A percentile compares a stretch with the other conserved stretches of the same genome.
Conservation (phyloP, 768 basidiomycete genomes). For the Xerocomus brunneocitrinus region DNA sequence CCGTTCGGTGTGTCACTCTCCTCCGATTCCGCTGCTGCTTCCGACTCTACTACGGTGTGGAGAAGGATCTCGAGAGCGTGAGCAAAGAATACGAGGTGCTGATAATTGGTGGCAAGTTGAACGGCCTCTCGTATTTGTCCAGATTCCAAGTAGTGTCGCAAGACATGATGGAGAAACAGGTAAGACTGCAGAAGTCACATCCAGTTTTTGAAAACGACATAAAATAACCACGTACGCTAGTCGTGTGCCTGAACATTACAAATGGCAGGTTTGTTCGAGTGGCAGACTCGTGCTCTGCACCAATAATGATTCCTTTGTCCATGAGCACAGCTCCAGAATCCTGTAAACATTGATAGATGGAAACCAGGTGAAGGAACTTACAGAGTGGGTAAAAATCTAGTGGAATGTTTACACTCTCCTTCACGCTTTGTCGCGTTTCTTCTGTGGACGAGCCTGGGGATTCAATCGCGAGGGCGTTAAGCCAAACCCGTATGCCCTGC, state of each 20-base stretch:
- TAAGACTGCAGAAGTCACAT: constrained; percentile 59
- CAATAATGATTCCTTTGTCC: constrained; percentile 99
- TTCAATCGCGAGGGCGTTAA: constrained; percentile 93
- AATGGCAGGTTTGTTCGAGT: constrained; percentile 76
- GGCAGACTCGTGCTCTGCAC: constrained; percentile 85
- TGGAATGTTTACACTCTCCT: constrained; percentile 90
- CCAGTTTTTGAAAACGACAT: not conserved
- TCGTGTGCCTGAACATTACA: constrained; percentile 87
- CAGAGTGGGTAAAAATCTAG: constrained; percentile 96
- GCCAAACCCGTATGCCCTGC: constrained; percentile 83
- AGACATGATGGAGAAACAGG: constrained; percentile 88
- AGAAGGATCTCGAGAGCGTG: constrained; percentile 94
- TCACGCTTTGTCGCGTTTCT: constrained; percentile 48
- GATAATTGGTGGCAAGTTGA: constrained; percentile 79
- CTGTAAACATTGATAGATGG: constrained; percentile 1
- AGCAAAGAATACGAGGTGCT: constrained; percentile 84
- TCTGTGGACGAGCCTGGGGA: constrained; percentile 37
- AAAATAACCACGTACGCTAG: constrained; percentile 56
- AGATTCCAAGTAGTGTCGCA: constrained; percentile 74
- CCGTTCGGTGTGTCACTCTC: constrained; percentile 18
- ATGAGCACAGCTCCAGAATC: constrained; percentile 77
- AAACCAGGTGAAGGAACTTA: constrained; percentile 34
- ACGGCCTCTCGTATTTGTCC: constrained; percentile 71
- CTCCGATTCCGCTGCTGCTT: constrained; percentile 41
- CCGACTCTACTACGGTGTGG: constrained; percentile 88